Evolutionary conservation across 371 early-diverging fungal genomes (phyloP).

Genomic region (Mucor plumbeus): DNA sequence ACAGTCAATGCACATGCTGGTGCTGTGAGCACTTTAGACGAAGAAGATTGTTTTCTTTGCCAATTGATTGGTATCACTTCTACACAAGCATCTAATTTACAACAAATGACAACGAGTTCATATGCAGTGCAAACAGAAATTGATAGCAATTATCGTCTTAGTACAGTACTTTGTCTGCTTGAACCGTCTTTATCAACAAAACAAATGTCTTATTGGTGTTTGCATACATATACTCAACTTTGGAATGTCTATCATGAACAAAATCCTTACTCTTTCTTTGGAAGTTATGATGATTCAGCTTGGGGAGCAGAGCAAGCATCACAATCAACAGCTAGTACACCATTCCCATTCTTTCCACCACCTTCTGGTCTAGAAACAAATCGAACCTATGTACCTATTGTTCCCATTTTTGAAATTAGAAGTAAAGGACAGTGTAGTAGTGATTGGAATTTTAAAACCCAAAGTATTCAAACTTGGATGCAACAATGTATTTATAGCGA

Average conservation of each 20-base stretch:
- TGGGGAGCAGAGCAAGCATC: background rate
- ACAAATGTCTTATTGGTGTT: slow-evolving; percentile 3
- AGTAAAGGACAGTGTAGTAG: slow-evolving; percentile 11
- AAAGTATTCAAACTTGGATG: slow-evolving; percentile 12
- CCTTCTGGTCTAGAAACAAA: background rate
- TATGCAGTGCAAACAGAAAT: background rate
- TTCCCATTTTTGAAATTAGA: slow-evolving; percentile 22
- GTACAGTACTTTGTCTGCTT: slow-evolving; percentile 9
- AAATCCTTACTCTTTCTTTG: slow-evolving; percentile 7
- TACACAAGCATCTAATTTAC: background rate
- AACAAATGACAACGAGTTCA: background rate
- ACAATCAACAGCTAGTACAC: background rate
- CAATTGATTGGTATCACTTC: background rate
- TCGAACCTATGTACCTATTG: slow-evolving; percentile 18
- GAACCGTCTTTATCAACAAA: background rate
- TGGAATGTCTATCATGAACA: slow-evolving; percentile 13
- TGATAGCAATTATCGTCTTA: background rate
- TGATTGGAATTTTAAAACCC: background rate
- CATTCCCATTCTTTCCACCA: slow-evolving; percentile 21
- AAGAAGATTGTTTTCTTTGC: slow-evolving; percentile 15
- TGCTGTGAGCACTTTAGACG: background rate
- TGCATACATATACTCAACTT: slow-evolving; percentile 19
- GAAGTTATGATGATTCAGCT: background rate
- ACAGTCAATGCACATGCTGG: slow-evolving; percentile 21
- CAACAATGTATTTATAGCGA: background rate